Base-by-base conservation (phyloP, 495 filamentous ascomycete genomes). In the Penicillium samsonianum region DNA sequence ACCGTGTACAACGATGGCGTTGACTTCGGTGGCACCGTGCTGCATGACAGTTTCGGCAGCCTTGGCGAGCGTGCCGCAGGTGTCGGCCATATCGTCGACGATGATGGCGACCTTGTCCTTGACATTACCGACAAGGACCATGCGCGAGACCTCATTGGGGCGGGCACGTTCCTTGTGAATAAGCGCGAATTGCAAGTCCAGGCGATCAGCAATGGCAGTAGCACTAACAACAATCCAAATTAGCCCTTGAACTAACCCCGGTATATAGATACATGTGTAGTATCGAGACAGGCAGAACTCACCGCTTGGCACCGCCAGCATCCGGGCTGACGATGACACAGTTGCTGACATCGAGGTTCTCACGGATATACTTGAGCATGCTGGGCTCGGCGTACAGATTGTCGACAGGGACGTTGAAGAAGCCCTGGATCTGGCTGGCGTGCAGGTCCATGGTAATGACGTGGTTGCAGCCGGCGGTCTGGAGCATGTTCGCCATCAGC, bases 331-430 rank as follows among this genome's bases (percentile, higher is more conserved):
- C 94, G 62, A 98, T 96, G 49, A 98, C 90, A 63, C 89, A 92
- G 61, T 96, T 90, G 63, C 83, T 81, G 20, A 91, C 84, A 58
- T 86, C 80, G 51, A 95, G 80, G 69, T 97, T 90, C 73, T 96
- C 90, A 57, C 88, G 78, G 59, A 98, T 96, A 84, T 91, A 96
- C 59, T 88, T 82, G 63, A 97, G 76, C 60, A 92, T 94, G 49
- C 90, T 93, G 2, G 93, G 92, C 74, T 98, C 93, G 26, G 93
- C 94, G 69, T 98, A 98, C 14, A 98, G 78, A 73, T 98, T 97
- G 71, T 98, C 94, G 41, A 96, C 92, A 16, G 94, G 94, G 41
- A 98, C 91, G 68, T 95, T 96, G 81, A 98, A 98, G 81, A 98
- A 98, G 43, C 94, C 94, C 65, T 85, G 82, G 54, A 85, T 84